Base-by-base conservation (phyloP, 108 stramenopile genomes). In the Cyclotella sp. region DNA sequence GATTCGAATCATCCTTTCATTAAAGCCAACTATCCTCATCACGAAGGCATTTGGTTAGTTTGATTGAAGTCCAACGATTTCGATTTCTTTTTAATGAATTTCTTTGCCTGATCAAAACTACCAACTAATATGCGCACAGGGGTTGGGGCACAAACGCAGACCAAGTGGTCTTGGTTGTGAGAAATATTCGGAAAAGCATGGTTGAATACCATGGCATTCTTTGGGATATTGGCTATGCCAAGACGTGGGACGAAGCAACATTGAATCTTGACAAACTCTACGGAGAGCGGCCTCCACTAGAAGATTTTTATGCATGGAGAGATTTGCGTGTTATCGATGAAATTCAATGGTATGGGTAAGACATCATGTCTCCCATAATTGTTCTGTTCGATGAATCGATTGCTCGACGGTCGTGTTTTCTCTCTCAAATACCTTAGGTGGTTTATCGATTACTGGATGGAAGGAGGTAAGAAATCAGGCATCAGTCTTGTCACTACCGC, bases 11-110 rank as follows among this genome's bases (percentile, higher is more conserved):
- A 84, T 59, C 83, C 83, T 13, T 84, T 78, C 74, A 80, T 84
- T 78, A 84, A 84, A 34, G 67, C 74, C 67, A 84, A 84, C 30
- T 84, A 84, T 64, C 79, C 83, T 26, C 83, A 84, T 54, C 78
- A 84, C 44, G 83, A 84, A 34, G 83, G 83, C 11, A 64, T 75
- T 13, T 84, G 83, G 74, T 61, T 18, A 49, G 62, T n/a, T 41
- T 39, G 39, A 14, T n/a, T 5, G 11, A n/a, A 63, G 39, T 42
- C 0, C 6, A 2, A 63, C 15, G 27, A 29, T 41, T 0, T 63
- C 30, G 18, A 26, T 16, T 40, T n/a, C n/a, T n/a, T n/a, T 14
- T 39, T 63, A 3, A 1, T 19, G 39, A 29, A 63, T 39, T 39
- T n/a, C 62, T n/a, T 3, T 1, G 29, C 40, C 9, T 63, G 16